A percentile compares a stretch with the other conserved stretches of the same genome.
Conservation (phyloP, 805 yeast species). For the Starmera dryadoides region DNA sequence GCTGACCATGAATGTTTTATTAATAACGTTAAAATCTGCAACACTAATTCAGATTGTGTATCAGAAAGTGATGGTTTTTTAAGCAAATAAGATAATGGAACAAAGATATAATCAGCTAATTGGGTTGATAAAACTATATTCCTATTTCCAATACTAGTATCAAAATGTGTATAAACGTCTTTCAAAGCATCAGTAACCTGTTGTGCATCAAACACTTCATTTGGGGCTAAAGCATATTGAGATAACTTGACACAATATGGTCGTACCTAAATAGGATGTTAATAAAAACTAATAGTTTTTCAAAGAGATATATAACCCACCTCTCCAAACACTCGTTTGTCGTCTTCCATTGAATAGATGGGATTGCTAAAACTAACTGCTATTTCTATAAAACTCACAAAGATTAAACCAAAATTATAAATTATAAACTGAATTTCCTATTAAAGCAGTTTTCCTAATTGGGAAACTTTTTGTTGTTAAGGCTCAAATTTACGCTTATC, state of each 20-base stretch:
- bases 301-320: slow-evolving; percentile 6
- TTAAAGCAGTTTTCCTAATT: too few relatives aligned
- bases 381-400: too few relatives aligned
- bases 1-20: slow-evolving; percentile 40
- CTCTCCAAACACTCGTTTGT: slow-evolving; percentile 1
- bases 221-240: slow-evolving; percentile 33
- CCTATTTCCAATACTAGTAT: slow-evolving; percentile 1
- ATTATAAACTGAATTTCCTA: too few relatives aligned
- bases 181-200: slow-evolving; percentile 25
- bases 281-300: neutral
- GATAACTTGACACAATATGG: slow-evolving; percentile 39
- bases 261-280: slow-evolving; percentile 20
- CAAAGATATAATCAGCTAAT: slow-evolving; percentile 55
- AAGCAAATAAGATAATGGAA: slow-evolving; percentile 50
- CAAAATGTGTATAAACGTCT: slow-evolving; percentile 23
- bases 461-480: too few relatives aligned
- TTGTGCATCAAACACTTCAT: slow-evolving; percentile 23
- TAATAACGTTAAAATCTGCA: slow-evolving; percentile 38
- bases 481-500: neutral
- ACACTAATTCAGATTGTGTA: slow-evolving; percentile 34
- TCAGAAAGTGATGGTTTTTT: slow-evolving; percentile 41
- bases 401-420: too few relatives aligned
- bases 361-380: too few relatives aligned
- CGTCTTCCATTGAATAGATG: slow-evolving; percentile 3
- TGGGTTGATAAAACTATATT: slow-evolving; percentile 23